Evolutionary conservation across 2,329 filamentous ascomycete genomes (phyloP), one percentile per base, ranked within the genome.

Genomic region (Trichoderma gracile): DNA sequence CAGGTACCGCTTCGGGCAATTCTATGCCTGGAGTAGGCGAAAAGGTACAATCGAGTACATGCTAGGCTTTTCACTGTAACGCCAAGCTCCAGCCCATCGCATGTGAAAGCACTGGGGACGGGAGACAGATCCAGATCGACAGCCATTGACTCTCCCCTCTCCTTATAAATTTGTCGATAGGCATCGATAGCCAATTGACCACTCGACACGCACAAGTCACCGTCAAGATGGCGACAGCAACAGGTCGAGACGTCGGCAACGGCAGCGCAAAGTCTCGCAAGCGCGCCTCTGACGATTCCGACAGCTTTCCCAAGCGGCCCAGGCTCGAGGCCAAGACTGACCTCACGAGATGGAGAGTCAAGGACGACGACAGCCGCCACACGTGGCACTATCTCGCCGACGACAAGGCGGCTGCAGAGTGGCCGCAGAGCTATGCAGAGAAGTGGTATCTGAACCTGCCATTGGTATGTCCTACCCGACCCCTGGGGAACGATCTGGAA

Each of bases 321-420:
- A 80, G 75, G 66, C 74, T 86, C 54, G 78, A 77, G 52, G 78
- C 81, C 45, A 86, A 84, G 73, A 97, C 93, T 5, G 94, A 99
- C 77, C 86, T 86, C 69, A 84, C 86, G 8, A 84, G 90, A 76
- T 99, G 95, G 95, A 86, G 95, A 67, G 79, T 98, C 74, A 84
- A 87, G 67, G 89, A 96, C 72, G 91, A 96, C 66, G 84, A 86
- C 58, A 94, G 95, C 55, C 84, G 91, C 63, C 93, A 97, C 71
- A 97, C 92, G 57, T 99, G 95, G 95, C 91, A 95, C 72, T 99
- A 98, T 74, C 80, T 99, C 3, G 85, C 86, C 10, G 89, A 95
- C 61, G 84, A 87, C 25, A 83, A 91, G 65, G 87, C 91, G 63
- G 78, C 83, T 8, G 81, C 90, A 70, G 79, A 85, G 64, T 97